Percentiles rank a stretch among this genome's conserved stretches.
phyloP scores from a whole-genome alignment of 805 yeast genomes.

The Naumovozyma baii region DNA sequence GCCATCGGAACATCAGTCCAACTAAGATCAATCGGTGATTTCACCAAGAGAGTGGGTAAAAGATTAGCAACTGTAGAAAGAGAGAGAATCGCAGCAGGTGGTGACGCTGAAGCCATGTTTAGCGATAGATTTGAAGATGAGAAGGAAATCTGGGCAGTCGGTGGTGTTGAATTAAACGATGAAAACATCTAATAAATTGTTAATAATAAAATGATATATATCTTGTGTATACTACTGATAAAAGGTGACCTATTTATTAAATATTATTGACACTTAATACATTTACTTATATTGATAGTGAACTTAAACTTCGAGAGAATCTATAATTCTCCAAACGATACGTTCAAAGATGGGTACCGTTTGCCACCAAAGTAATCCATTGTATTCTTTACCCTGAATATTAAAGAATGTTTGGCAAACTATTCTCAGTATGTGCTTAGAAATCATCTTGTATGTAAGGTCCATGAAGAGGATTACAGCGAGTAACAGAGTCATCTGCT shows the following conservation, averaged over 20 bases:
- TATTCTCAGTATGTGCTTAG: constrained; percentile 3
- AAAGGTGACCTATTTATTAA: too few species aligned
- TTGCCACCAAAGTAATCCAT: constrained; percentile 26
- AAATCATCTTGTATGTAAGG: constrained; percentile 6
- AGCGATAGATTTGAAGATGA: constrained; percentile 84
- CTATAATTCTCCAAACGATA: constrained; percentile 19
- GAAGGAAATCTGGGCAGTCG: constrained; percentile 80
- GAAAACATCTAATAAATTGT: constrained; percentile 12
- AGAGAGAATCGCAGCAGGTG: constrained; percentile 82
- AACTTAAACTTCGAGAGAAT: constrained; percentile 5
- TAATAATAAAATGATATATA: too few species aligned
- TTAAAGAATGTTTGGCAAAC: constrained; percentile 9
- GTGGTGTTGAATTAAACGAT: constrained; percentile 45
- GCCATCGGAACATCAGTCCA: constrained; percentile 43
- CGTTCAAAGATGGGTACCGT: constrained; percentile 13
- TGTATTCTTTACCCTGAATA: constrained; percentile 12
- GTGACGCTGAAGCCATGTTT: constrained; percentile 76
- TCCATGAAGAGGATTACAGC: constrained; percentile 8
- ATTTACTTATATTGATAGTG: too few species aligned
- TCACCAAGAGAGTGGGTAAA: constrained; percentile 80
- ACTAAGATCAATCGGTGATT: constrained; percentile 74
- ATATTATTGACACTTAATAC: too few species aligned
- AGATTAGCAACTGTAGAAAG: constrained; percentile 81
- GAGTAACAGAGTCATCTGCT: constrained; percentile 2
- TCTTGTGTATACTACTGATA: background rate